Evolutionary conservation across 2,329 filamentous ascomycete genomes (phyloP).

Genomic region (Escovopsis weberi): DNA sequence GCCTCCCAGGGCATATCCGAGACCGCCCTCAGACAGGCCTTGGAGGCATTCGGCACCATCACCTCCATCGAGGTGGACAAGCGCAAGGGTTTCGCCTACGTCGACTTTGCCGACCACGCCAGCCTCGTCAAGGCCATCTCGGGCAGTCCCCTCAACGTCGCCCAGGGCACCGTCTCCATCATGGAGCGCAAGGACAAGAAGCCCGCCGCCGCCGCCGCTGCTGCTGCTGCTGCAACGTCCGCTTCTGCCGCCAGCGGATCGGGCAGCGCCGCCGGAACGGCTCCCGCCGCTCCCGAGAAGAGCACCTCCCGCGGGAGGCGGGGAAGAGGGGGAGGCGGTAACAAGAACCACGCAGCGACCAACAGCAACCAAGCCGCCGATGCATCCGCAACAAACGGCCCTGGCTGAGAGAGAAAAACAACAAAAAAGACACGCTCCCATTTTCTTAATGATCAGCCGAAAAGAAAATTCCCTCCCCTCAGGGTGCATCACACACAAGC

Average conservation of each 20-base stretch:
- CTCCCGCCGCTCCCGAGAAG: conserved; percentile 13
- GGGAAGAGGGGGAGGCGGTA: conserved; percentile 17
- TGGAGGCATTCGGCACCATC: conserved; percentile 60
- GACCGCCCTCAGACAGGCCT: conserved; percentile 56
- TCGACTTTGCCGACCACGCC: conserved; percentile 66
- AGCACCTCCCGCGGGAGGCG: conserved; percentile 17
- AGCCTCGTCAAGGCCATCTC: conserved; percentile 64
- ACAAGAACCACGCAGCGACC: conserved; percentile 6
- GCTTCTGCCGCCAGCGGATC: conserved; percentile 6
- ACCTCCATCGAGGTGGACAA: conserved; percentile 82
- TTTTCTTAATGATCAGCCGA: neutral
- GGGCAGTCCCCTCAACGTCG: conserved; percentile 68
- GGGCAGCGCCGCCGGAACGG: neutral
- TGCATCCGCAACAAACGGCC: conserved; percentile 3
- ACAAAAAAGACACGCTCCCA: neutral
- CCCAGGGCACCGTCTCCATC: conserved; percentile 75
- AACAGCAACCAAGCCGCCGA: conserved; percentile 4
- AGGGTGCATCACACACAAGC: too few species aligned
- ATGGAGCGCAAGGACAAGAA: conserved; percentile 61
- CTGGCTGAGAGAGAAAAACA: conserved; percentile 5
- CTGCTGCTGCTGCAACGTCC: conserved; percentile 8
- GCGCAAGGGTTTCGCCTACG: conserved; percentile 87
- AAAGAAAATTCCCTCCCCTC: neutral
- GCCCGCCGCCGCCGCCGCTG: conserved; percentile 11
- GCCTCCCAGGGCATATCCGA: conserved; percentile 87